Evolutionary conservation across 768 basidiomycete species (phyloP), one percentile per base, ranked within the genome.

Genomic region (Botryobasidium botryosum): DNA sequence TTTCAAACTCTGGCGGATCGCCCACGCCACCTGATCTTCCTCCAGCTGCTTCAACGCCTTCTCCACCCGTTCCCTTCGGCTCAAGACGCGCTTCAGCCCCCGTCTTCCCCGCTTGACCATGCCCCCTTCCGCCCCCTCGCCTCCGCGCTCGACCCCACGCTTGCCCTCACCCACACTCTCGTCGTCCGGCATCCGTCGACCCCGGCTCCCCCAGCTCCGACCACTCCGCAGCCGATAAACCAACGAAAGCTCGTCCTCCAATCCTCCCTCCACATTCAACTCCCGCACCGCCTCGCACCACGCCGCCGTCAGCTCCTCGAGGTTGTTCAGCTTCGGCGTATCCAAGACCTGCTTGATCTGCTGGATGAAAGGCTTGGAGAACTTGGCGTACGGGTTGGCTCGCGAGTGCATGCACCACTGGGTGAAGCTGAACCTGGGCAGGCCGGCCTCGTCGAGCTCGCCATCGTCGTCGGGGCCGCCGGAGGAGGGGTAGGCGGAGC

Each of bases 1-100:
- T 28, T 46, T 8, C 7, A 48, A 32, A 25, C 48, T 49, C 52
- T 55, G 52, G 35, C 53, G 51, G 23, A 57, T 52, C 21, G 56
- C 58, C 45, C 40, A 49, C 23, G 54, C 53, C n/a, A 57, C 24
- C 48, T 55, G 52, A 13, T 52, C 56, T 2, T 57, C 56, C 25
- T 58, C 56, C 37, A 40, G 42, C 23, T 47, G 45, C 35, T n/a
- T 52, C 48, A 26, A 45, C 48, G 6, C 31, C 37, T 17, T 33
- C 37, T 18, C 43, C 26, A 25, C 53, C 29, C 26, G 45, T 15
- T 35, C n/a, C n/a, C n/a, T n/a, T n/a, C n/a, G n/a, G n/a, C n/a
- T n/a, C n/a, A n/a, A n/a, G n/a, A n/a, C n/a, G n/a, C n/a, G n/a
- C n/a, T n/a, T n/a, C n/a, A n/a, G n/a, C n/a, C n/a, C n/a, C n/a